A percentile compares a stretch with the other conserved stretches of the same genome.
Evolutionary conservation across 371 early-diverging fungal species (phyloP).

Genomic region (Aphelidium insulamus): DNA sequence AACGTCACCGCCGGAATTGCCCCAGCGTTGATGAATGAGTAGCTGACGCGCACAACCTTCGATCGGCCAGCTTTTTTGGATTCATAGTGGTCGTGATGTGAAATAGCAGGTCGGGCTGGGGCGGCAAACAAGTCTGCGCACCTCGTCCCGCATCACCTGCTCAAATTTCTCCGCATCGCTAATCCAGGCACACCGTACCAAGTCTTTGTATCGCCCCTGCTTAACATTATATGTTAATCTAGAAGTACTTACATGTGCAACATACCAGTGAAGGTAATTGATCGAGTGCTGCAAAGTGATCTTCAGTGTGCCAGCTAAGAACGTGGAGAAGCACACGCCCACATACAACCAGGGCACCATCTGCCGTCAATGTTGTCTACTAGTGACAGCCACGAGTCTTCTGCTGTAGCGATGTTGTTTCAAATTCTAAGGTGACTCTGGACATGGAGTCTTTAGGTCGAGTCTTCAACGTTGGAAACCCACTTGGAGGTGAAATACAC

Average conservation of each 20-base stretch:
- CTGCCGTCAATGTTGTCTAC: slow-evolving; percentile 72
- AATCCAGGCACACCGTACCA: slow-evolving; percentile 92
- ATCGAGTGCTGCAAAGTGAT: slow-evolving; percentile 86
- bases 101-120: slow-evolving; percentile 74
- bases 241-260: neutral
- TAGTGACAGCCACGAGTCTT: slow-evolving; percentile 59
- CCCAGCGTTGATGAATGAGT: slow-evolving; percentile 72
- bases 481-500: slow-evolving; percentile 17
- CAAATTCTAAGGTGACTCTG: slow-evolving; percentile 59
- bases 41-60: slow-evolving; percentile 52
- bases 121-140: slow-evolving; percentile 73
- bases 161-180: slow-evolving; percentile 62
- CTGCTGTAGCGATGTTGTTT: slow-evolving; percentile 58
- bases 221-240: too few relatives aligned
- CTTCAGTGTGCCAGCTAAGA: slow-evolving; percentile 97
- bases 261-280: slow-evolving; percentile 80
- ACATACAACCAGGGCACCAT: slow-evolving; percentile 93
- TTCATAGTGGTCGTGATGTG: slow-evolving; percentile 80
- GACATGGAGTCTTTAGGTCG: slow-evolving; percentile 31
- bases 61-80: slow-evolving; percentile 43
- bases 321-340: slow-evolving; percentile 86
- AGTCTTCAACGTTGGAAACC: slow-evolving; percentile 38
- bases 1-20: slow-evolving; percentile 83
- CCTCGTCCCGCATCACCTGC: slow-evolving; percentile 44
- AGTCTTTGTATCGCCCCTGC: slow-evolving; percentile 90